Base-by-base conservation (phyloP, 2,329 filamentous ascomycete genomes). In the Penicillium rolfsii region DNA sequence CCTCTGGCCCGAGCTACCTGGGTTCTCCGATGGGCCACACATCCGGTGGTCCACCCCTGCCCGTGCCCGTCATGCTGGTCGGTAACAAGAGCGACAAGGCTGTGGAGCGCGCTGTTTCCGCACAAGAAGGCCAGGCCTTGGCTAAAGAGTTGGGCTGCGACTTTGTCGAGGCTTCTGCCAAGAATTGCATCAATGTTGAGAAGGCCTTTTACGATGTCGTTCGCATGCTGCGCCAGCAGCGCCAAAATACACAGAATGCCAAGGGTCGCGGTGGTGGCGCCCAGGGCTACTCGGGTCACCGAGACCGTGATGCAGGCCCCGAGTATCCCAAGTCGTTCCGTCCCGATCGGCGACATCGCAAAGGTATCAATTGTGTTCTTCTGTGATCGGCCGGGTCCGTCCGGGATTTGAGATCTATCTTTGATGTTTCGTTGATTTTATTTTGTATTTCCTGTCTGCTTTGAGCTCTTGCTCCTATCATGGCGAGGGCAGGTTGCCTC, bases 201-300 rank as follows among this genome's bases (percentile, higher is more conserved):
- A 98, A 96, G 83, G 94, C 93, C 35, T 98, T 99, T 74, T 98
- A 97, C 79, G 95, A 99, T 74, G 95, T 99, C 7, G 95, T 98
- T 57, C 84, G 95, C 68, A 91, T 95, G 76, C 82, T 99, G 67
- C 89, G 95, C 69, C 87, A 91, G 70, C 93, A 97, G 79, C 85
- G 91, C 71, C 88, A 91, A 67, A 77, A 79, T 64, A 74, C 75
- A 61, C 76, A 74, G 36, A 70, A 71, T 14, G 71, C 52, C 36
- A 54, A 54, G 52, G 52, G 52, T 11, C 52, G 52, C 38, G 52
- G 52, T 6, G 73, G 16, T 72, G 74, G 55, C 57, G 69, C 19
- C 71, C 74, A 52, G 76, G 78, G 60, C 73, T 75, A 58, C 73
- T 77, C 58, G 68, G 70, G 46, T 28, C 75, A 74, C 28, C 65